Evolutionary conservation across 2,329 filamentous ascomycete genomes (phyloP), one percentile per base, ranked within the genome.

Genomic region (Ambrosiella beaveri): DNA sequence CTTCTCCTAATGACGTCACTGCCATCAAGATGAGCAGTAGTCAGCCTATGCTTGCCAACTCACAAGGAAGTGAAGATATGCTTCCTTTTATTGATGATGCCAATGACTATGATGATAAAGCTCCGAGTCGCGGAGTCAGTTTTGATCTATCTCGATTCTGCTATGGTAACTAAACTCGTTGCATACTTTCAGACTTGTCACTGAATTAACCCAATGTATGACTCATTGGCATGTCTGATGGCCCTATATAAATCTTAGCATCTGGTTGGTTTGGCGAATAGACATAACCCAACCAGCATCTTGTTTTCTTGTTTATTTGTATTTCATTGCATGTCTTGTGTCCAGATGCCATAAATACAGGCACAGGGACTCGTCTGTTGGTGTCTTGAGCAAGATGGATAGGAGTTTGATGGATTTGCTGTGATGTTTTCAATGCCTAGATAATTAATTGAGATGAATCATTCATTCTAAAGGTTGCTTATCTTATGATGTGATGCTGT

Each of bases 41-140:
- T 19, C 50, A 54, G 51, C 35, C 36, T 53, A 17, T 53, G 19
- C 11, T 38, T 19, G 54, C 19, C 13, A 38, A 40, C 47, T 47
- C 40, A 1, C 58, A 60, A 44, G 78, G 79, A 12, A 81, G 78
- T 63, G 79, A 82, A 64, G 79, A 82, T 59, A 71, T 78, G 57
- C 73, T 81, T 61, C 66, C 76, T 12, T 74, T 74, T 35, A 76
- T 76, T 64, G 78, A 76, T 61, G 70, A n/a, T 37, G 51, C 37
- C 27, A 37, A 70, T 15, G 73, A 74, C 11, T 61, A 62, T 6
- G 15, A 27, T 13, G 57, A 45, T 13, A 53, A 56, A 39, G 45
- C 17, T 12, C 15, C 45, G 8, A 35, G 9, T 11, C 2, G 44
- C 44, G n/a, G 13, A 8, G 37, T 50, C 12, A 11, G 35, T 4